Conservation (phyloP, 176 grass and related monocot genomes). For the Dactylis glomerata region DNA sequence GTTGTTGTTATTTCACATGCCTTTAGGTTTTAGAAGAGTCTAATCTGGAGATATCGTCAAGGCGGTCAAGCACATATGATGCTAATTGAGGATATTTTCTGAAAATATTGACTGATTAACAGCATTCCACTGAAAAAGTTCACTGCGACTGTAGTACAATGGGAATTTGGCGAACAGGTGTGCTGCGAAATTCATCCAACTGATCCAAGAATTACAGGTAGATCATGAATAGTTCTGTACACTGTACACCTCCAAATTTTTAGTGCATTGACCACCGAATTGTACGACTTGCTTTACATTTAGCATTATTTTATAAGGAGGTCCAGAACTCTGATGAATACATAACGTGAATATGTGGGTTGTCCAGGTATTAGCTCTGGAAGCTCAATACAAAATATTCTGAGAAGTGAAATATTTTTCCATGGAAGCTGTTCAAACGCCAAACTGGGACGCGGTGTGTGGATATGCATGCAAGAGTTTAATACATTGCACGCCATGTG, state of each 20-base stretch:
- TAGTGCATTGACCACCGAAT: not conserved
- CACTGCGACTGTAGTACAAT: not conserved
- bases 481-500: not conserved
- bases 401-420: not conserved
- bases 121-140: not conserved
- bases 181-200: constrained; percentile 14
- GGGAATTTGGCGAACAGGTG: constrained; percentile 5
- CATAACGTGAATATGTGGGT: not conserved
- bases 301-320: not conserved
- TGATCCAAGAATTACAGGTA: not conserved
- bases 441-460: not conserved
- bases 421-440: not conserved
- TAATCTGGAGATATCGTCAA: constrained; percentile 11
- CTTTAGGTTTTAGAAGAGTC: constrained; percentile 13
- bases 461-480: not conserved
- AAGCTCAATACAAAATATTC: not conserved
- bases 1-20: constrained; percentile 24
- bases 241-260: not conserved
- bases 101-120: constrained; percentile 10
- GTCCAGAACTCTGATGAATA: not conserved
- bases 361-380: not conserved
- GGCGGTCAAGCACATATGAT: constrained; percentile 24
- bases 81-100: not conserved
- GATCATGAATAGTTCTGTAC: not conserved
- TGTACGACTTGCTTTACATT: not conserved